These are phyloP conservation scores for Calycina herbarum DNA, from an alignment of 2,329 filamentous ascomycete species.

Conservation along the genomic window DNA sequence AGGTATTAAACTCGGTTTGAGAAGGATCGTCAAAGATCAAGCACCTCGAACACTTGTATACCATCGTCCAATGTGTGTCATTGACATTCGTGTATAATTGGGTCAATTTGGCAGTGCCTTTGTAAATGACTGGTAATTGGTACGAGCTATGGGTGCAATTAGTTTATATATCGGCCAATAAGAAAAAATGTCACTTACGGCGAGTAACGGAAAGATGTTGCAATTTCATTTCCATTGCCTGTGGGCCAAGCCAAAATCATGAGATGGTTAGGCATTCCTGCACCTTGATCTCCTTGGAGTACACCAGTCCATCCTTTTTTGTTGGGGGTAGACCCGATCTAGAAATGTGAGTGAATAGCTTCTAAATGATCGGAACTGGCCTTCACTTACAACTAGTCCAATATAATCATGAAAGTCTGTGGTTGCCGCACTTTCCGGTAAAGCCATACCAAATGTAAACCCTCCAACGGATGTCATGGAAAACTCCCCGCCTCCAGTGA, in stretches of 20 bases:
- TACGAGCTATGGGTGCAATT: conserved; percentile 49
- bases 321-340: conserved; percentile 46
- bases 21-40: conserved; percentile 54
- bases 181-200: conserved; percentile 34
- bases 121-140: conserved; percentile 56
- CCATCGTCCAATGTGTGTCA: conserved; percentile 57
- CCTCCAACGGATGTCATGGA: conserved; percentile 40
- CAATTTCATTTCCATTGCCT: conserved; percentile 48
- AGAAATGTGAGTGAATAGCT: conserved; percentile 10
- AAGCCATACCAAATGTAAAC: conserved; percentile 54
- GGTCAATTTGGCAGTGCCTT: conserved; percentile 61
- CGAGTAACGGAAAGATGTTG: conserved; percentile 59
- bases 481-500: conserved; percentile 37
- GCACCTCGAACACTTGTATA: conserved; percentile 65
- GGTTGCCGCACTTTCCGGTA: conserved; percentile 50
- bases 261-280: conserved; percentile 55
- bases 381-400: conserved; percentile 51
- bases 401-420: conserved; percentile 57
- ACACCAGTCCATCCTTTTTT: conserved; percentile 59
- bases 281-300: conserved; percentile 49
- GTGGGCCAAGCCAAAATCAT: conserved; percentile 58
- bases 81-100: conserved; percentile 60
- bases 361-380: not conserved
- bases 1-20: conserved; percentile 41
- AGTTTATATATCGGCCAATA: not conserved